Conservation (phyloP, 148 eudicot species). For the Silene conica region DNA sequence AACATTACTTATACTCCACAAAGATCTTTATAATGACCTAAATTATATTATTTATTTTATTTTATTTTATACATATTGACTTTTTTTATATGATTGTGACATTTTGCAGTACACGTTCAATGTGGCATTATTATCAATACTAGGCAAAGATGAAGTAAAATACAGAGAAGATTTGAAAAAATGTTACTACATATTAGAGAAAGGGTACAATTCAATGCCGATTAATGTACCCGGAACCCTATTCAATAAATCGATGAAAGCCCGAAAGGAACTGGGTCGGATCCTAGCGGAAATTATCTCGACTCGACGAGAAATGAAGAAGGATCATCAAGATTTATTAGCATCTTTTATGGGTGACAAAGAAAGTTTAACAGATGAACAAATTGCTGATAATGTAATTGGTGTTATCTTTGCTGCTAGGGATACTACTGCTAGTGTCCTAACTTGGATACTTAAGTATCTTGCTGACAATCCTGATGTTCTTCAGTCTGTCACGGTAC, state of each 20-base stretch:
- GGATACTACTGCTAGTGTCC: slow-evolving; percentile 89
- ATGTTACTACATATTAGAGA: slow-evolving; percentile 76
- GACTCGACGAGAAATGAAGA: slow-evolving; percentile 41
- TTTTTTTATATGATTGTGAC: slow-evolving; percentile 17
- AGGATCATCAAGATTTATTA: slow-evolving; percentile 50
- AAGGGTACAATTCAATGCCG: slow-evolving; percentile 94
- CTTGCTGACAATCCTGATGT: slow-evolving; percentile 74
- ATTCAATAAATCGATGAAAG: slow-evolving; percentile 87
- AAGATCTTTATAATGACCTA: not conserved
- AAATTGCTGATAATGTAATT: slow-evolving; percentile 89
- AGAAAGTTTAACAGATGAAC: slow-evolving; percentile 74
- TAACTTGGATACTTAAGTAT: slow-evolving; percentile 89
- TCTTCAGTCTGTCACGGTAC: slow-evolving; percentile 79
- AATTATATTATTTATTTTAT: not conserved
- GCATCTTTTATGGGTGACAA: slow-evolving; percentile 79
- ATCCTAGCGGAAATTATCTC: slow-evolving; percentile 66
- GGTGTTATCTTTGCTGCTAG: slow-evolving; percentile 95
- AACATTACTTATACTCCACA: not conserved
- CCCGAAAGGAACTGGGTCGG: slow-evolving; percentile 66
- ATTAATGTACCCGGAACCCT: slow-evolving; percentile 88
- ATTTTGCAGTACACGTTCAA: slow-evolving; percentile 80
- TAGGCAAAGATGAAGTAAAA: slow-evolving; percentile 69
- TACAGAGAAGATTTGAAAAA: slow-evolving; percentile 81
- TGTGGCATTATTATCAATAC: slow-evolving; percentile 80
- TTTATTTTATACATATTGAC: slow-evolving; percentile 10